A percentile compares a stretch with the other conserved stretches of the same genome.
These are phyloP conservation scores for Saitozyma sp. DNA, from an alignment of 768 basidiomycete genomes.

Conservation along the genomic window DNA sequence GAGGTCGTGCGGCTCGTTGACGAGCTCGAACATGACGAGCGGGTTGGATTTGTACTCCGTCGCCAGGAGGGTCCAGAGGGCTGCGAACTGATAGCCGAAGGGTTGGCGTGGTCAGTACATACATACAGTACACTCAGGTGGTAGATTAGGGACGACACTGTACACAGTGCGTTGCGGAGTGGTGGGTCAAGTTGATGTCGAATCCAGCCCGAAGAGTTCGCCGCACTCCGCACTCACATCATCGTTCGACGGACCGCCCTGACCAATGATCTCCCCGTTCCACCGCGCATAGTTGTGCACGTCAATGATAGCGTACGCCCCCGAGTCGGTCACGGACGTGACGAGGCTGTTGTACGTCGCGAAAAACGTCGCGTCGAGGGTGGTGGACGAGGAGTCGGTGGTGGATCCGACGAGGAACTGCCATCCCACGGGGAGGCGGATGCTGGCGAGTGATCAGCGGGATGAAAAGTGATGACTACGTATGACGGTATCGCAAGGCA, in stretches of 20 bases:
- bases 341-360: conserved; percentile 59
- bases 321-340: conserved; percentile 57
- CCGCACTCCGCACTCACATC: conserved; percentile 20
- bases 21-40: conserved; percentile 58
- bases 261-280: conserved; percentile 64
- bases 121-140: too few relatives aligned
- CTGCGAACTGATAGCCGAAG: conserved; percentile 55
- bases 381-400: conserved; percentile 16
- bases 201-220: not conserved
- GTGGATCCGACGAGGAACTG: conserved; percentile 58
- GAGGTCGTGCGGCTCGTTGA: conserved; percentile 68
- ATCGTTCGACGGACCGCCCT: conserved; percentile 63
- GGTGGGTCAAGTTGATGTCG: not conserved
- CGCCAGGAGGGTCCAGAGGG: conserved; percentile 61
- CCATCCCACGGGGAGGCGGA: conserved; percentile 66
- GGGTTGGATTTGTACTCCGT: conserved; percentile 55
- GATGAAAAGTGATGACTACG: not conserved
- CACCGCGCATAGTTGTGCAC: conserved; percentile 65
- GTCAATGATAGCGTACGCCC: conserved; percentile 61
- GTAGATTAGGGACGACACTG: too few relatives aligned
- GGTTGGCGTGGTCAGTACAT: too few relatives aligned
- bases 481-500: too few relatives aligned
- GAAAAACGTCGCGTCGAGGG: conserved; percentile 58
- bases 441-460: conserved; percentile 39
- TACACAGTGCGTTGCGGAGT: too few relatives aligned